These are phyloP conservation scores for Paramyrothecium roridum DNA, from an alignment of 2,329 filamentous ascomycete genomes.

Conservation along the genomic window DNA sequence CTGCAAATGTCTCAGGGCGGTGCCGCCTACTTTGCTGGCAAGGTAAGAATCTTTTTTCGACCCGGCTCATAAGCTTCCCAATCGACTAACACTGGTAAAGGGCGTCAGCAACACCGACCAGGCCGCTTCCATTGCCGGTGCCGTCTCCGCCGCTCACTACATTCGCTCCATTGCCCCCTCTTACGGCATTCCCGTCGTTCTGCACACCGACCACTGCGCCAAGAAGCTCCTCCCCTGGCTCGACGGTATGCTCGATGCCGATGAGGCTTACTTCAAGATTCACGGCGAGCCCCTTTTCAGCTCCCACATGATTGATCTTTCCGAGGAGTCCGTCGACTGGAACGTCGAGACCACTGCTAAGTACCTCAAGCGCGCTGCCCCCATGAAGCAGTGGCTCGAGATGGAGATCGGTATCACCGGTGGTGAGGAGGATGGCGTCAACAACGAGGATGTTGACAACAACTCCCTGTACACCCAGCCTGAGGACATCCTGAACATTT, in stretches of 20 bases:
- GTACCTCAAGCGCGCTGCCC: constrained; percentile 90
- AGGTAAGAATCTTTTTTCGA: constrained; percentile 44
- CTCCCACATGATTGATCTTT: constrained; percentile 98
- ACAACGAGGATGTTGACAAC: constrained; percentile 98
- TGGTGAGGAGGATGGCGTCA: constrained; percentile 96
- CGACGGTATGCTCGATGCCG: constrained; percentile 90
- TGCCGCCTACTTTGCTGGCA: constrained; percentile 88
- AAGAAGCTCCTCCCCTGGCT: constrained; percentile 99
- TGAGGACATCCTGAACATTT: constrained; percentile 90
- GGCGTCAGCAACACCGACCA: constrained; percentile 79
- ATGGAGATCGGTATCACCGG: constrained; percentile 90
- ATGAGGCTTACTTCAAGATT: constrained; percentile 93
- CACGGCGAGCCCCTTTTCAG: constrained; percentile 91
- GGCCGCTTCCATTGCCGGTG: constrained; percentile 82
- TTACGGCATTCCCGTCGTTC: constrained; percentile 87
- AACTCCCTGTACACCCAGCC: constrained; percentile 96
- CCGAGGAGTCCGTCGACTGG: constrained; percentile 83
- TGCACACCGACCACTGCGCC: constrained; percentile 98
- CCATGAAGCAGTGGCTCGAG: constrained; percentile 99
- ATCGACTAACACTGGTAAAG: constrained; percentile 30
- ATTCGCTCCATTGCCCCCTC: constrained; percentile 81
- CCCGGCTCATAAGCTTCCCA: neutral
- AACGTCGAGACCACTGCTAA: constrained; percentile 90
- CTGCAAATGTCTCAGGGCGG: constrained; percentile 93
- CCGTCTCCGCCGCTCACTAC: constrained; percentile 88